Conservation (phyloP, 163 green algal species). For the Volvox carteri region DNA sequence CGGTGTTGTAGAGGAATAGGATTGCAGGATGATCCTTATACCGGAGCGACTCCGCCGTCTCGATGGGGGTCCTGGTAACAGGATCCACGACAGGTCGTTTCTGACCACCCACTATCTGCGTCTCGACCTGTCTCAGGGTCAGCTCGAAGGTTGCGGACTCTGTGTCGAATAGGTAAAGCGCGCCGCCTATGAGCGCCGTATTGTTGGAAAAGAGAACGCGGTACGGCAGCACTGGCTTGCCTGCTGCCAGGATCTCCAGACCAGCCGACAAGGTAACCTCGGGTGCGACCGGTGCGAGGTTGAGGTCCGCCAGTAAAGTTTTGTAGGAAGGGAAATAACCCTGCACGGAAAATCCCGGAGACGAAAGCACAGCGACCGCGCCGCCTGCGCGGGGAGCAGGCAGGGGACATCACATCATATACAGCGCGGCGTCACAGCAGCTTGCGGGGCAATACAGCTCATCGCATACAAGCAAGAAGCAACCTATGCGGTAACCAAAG, state of each 20-base stretch:
- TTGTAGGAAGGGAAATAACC: too few species aligned
- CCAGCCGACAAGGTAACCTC: too few species aligned
- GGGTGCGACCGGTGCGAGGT: too few species aligned
- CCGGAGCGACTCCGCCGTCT: not conserved
- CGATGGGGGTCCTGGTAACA: not conserved
- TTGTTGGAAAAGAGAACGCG: slow-evolving; percentile 7
- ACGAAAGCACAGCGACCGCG: not conserved
- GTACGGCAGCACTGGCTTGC: not conserved
- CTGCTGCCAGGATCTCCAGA: too few species aligned
- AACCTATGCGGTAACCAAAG: too few species aligned
- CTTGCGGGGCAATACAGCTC: too few species aligned
- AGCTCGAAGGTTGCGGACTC: not conserved
- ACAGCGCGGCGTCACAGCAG: not conserved
- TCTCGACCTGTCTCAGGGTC: not conserved
- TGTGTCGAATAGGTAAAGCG: not conserved
- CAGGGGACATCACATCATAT: too few species aligned
- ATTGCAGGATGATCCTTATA: not conserved
- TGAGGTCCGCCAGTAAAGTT: too few species aligned
- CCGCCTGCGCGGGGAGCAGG: too few species aligned
- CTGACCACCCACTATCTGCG: not conserved
- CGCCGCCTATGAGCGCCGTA: slow-evolving; percentile 1
- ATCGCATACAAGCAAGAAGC: too few species aligned
- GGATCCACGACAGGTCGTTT: not conserved
- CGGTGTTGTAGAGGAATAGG: not conserved
- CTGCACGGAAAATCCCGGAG: not conserved